Conservation (phyloP, 805 yeast genomes). For the Saccharomycopsis guyanensis region DNA sequence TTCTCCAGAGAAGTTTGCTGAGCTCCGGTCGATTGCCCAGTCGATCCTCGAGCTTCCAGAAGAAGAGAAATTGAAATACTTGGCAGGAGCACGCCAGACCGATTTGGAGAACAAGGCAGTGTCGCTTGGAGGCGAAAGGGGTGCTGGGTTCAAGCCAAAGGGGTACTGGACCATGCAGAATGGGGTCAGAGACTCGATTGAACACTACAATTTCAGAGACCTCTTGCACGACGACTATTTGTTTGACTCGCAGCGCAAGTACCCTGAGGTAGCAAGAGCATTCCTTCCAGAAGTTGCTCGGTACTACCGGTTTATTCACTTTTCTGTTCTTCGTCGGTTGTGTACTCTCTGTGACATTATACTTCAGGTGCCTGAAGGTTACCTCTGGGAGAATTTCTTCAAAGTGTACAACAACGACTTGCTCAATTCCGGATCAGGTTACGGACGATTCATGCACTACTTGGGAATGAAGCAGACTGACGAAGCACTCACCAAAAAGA, state of each 20-base stretch:
- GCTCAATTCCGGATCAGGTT: constrained; percentile 33
- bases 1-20: constrained; percentile 23
- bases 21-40: constrained; percentile 27
- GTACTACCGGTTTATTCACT: constrained; percentile 35
- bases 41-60: constrained; percentile 27
- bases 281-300: constrained; percentile 34
- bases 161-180: constrained; percentile 37
- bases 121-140: constrained; percentile 34
- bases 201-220: constrained; percentile 33
- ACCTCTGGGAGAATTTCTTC: constrained; percentile 32
- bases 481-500: constrained; percentile 30
- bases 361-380: constrained; percentile 39
- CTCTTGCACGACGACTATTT: constrained; percentile 17
- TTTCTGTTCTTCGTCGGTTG: constrained; percentile 31
- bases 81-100: constrained; percentile 29
- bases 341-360: constrained; percentile 36
- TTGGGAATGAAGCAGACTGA: constrained; percentile 29
- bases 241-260: constrained; percentile 23
- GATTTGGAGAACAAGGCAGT: constrained; percentile 25
- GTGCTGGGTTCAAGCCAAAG: constrained; percentile 35
- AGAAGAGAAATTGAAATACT: constrained; percentile 25
- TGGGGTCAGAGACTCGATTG: constrained; percentile 32
- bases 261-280: constrained; percentile 34
- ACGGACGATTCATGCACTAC: constrained; percentile 33
- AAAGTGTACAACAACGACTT: constrained; percentile 29